Conservation (phyloP, 2,329 filamentous ascomycete species). For the Fusarium verrucosum region DNA sequence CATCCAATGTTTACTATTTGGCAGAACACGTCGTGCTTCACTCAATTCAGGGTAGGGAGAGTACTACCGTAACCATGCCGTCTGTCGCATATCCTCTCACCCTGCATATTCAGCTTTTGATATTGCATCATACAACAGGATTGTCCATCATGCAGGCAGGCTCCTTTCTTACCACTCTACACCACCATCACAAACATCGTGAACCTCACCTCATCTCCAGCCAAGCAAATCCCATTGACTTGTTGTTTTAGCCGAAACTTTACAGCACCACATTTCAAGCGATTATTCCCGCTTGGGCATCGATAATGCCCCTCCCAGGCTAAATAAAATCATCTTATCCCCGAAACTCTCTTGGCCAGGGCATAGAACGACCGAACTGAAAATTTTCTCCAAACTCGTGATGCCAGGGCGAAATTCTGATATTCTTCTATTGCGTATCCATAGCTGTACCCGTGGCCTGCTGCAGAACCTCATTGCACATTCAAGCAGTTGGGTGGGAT, state of each 20-base stretch:
- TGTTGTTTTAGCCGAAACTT: slow-evolving; percentile 7
- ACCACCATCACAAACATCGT: slow-evolving; percentile 11
- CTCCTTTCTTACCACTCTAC: background rate
- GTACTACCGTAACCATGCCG: background rate
- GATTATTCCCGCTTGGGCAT: slow-evolving; percentile 19
- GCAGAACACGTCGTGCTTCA: slow-evolving; percentile 23
- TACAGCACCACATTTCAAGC: background rate
- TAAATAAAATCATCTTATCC: slow-evolving; percentile 2
- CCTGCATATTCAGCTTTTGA: slow-evolving; percentile 18
- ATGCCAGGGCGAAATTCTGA: background rate
- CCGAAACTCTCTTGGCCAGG: slow-evolving; percentile 7
- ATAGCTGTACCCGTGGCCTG: background rate
- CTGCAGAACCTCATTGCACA: slow-evolving; percentile 1
- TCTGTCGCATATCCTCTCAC: background rate
- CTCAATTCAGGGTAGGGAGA: slow-evolving; percentile 21
- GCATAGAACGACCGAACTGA: slow-evolving; percentile 6
- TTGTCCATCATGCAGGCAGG: background rate
- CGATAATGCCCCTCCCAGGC: slow-evolving; percentile 12
- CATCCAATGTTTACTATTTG: background rate
- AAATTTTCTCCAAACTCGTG: background rate
- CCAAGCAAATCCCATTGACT: background rate
- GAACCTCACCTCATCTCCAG: slow-evolving; percentile 9
- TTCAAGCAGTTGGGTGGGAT: slow-evolving; percentile 11
- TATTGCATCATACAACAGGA: slow-evolving; percentile 3
- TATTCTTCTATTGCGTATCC: background rate